Percentiles rank a stretch among this genome's conserved stretches.
Evolutionary conservation across 108 stramenopile species (phyloP).

Genomic region (Skeletonema potamos): DNA sequence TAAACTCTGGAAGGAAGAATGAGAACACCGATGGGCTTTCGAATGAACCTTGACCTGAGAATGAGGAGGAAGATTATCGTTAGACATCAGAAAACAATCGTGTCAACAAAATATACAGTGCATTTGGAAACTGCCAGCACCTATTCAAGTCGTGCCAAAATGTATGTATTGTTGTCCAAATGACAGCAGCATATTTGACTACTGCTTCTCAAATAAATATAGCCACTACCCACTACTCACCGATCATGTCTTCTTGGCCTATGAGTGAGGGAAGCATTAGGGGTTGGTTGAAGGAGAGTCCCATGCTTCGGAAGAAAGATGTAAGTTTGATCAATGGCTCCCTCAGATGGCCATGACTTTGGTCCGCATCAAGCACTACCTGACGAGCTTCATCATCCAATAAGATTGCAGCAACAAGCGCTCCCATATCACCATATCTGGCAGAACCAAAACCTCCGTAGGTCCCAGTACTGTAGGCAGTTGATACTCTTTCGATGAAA

Average conservation of each 20-base stretch:
- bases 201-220: too few species aligned
- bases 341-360: slow-evolving; percentile 37
- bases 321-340: slow-evolving; percentile 51
- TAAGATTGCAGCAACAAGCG: slow-evolving; percentile 43
- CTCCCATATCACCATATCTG: slow-evolving; percentile 44
- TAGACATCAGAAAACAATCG: too few species aligned
- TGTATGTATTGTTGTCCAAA: too few species aligned
- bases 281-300: too few species aligned
- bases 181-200: too few species aligned
- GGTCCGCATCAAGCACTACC: slow-evolving; percentile 44
- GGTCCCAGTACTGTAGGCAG: slow-evolving; percentile 20
- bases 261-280: too few species aligned
- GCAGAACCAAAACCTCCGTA: slow-evolving; percentile 23
- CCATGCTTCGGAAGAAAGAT: slow-evolving; percentile 39
- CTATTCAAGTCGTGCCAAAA: too few species aligned
- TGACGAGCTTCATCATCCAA: slow-evolving; percentile 41
- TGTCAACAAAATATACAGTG: too few species aligned
- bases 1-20: background rate
- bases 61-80: too few species aligned
- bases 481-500: slow-evolving; percentile 11
- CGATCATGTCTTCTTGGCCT: too few species aligned
- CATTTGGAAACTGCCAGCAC: too few species aligned
- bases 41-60: slow-evolving; percentile 25
- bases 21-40: slow-evolving; percentile 6
- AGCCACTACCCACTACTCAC: too few species aligned